Conservation (phyloP, 2,329 filamentous ascomycete species). For the Myrmaecium sp. region DNA sequence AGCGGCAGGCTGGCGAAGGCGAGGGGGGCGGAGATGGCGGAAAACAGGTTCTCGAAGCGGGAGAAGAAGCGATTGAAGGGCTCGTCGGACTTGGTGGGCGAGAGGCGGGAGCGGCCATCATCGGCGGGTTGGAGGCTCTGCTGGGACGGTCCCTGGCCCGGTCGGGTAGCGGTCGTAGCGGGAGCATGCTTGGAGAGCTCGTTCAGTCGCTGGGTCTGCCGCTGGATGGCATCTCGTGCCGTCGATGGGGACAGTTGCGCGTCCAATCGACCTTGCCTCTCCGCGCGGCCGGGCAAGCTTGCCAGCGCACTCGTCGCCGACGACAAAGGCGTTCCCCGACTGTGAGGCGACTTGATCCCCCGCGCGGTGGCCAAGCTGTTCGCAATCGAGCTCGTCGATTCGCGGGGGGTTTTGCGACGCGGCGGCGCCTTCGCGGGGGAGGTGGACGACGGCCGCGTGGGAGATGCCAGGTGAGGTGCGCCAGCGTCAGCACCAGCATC, state of each 20-base stretch:
- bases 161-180: background rate
- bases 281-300: slow-evolving; percentile 30
- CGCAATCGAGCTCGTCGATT: slow-evolving; percentile 67
- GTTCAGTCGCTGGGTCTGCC: slow-evolving; percentile 12
- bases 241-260: slow-evolving; percentile 14
- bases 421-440: slow-evolving; percentile 17
- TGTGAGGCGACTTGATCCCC: slow-evolving; percentile 43
- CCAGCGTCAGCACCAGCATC: too few species aligned
- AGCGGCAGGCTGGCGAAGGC: slow-evolving; percentile 87
- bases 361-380: slow-evolving; percentile 75
- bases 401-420: slow-evolving; percentile 39
- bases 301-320: slow-evolving; percentile 59
- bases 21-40: slow-evolving; percentile 72
- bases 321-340: slow-evolving; percentile 47
- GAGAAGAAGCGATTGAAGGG: slow-evolving; percentile 84
- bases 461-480: too few species aligned
- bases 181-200: slow-evolving; percentile 5
- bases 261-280: slow-evolving; percentile 6
- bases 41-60: slow-evolving; percentile 77
- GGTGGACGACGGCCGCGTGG: slow-evolving; percentile 23
- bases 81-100: slow-evolving; percentile 38
- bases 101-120: slow-evolving; percentile 8
- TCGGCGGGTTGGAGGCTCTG: too few species aligned
- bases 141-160: slow-evolving; percentile 1
- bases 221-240: slow-evolving; percentile 15